Evolutionary conservation across 345 rosid species (phyloP), one percentile per base, ranked within the genome.

Genomic region (Viola odorata): DNA sequence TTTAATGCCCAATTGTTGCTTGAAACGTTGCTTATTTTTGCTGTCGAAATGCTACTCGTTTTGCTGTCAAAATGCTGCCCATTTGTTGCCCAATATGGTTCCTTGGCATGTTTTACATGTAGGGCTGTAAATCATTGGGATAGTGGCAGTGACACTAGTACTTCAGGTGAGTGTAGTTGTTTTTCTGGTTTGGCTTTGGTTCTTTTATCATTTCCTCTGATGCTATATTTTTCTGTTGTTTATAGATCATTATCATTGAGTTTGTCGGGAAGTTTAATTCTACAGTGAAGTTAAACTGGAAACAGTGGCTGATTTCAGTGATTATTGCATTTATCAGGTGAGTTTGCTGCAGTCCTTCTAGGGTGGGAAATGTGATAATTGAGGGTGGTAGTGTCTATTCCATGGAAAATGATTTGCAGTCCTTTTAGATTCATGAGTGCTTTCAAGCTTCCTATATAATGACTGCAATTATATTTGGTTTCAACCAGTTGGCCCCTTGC

Each of bases 191-290:
- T 57, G 17, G 1, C 23, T 41, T 37, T 41, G 59, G 32, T 23
- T 23, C 32, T 23, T 23, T 23, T 23, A 23, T 23, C 1, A 23
- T 23, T 23, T 23, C 32, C 32, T 23, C 32, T 23, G 32, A 39
- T 23, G 1, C 3, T 13, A 12, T 12, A 7, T 32, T 8, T 42
- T 6, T 16, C 4, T 13, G 55, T 51, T 16, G 53, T 23, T 5
- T 64, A 17, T 9, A 72, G 76, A 41, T 72, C 15, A 39, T 72
- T 45, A 72, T 72, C n/a, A 57, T 72, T n/a, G 85, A 83, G 73
- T 89, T 89, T 69, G 83, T 92, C 1, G 96, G 98, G 16, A 83
- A 81, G 51, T 92, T 92, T 70, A 81, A 91, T 4, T 53, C 57
- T 3, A 92, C 98, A 0, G 94, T 80, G 64, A 66, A 60, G 72